Conservation (phyloP, 345 rosid species). For the Cardamine resedifolia region DNA sequence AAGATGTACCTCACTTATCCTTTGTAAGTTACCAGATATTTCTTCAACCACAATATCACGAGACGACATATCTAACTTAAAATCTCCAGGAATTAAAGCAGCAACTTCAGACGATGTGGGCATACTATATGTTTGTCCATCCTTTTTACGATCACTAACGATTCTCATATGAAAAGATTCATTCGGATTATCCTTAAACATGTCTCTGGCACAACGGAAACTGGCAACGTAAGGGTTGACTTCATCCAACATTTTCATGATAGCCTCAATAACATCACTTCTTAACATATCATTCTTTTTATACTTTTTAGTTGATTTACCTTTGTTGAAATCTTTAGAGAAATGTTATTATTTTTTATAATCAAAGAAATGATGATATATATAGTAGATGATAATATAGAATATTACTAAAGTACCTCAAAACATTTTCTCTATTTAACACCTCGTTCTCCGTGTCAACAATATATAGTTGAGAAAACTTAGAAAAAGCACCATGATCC, state of each 20-base stretch:
- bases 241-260: neutral
- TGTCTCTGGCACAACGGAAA: neutral
- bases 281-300: no score
- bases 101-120: neutral
- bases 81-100: neutral
- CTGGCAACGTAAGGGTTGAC: neutral
- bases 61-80: neutral
- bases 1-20: neutral
- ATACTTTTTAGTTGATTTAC: no score
- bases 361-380: no score
- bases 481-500: fast-evolving
- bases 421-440: neutral
- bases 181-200: neutral
- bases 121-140: neutral
- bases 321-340: no score
- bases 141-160: neutral
- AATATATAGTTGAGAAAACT: neutral
- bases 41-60: neutral
- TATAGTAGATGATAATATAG: no score
- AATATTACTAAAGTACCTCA: no score
- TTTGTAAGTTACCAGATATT: neutral
- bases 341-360: no score
- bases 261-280: no score
- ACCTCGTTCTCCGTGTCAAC: neutral
- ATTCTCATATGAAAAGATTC: neutral